Evolutionary conservation across 108 stramenopile species (phyloP).

Genomic region (Chaetoceros tenuissimus): DNA sequence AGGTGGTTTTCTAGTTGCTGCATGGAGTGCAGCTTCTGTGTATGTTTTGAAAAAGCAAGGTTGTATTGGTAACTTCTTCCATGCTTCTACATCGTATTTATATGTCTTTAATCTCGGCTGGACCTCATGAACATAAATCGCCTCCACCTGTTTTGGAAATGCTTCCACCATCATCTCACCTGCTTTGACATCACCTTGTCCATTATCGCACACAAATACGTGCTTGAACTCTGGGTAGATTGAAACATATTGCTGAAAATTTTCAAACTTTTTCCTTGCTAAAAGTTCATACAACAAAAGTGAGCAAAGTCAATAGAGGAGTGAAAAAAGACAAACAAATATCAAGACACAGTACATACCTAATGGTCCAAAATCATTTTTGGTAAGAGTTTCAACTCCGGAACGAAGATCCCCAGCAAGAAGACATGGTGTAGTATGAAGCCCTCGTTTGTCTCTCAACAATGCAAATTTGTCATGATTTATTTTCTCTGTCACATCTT

Average conservation of each 20-base stretch:
- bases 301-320: neutral
- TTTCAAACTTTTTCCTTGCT: constrained; percentile 85
- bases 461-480: constrained; percentile 93
- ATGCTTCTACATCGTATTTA: constrained; percentile 68
- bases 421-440: constrained; percentile 93
- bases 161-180: constrained; percentile 92
- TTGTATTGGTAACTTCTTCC: constrained; percentile 57
- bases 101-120: constrained; percentile 57
- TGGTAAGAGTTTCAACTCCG: constrained; percentile 83
- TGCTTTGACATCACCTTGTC: constrained; percentile 96
- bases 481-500: constrained; percentile 86
- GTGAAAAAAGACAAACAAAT: constrained; percentile 10
- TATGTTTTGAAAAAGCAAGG: constrained; percentile 89
- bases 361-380: constrained; percentile 86
- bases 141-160: constrained; percentile 73
- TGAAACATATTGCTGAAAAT: constrained; percentile 84
- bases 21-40: constrained; percentile 90
- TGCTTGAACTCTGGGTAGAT: constrained; percentile 96
- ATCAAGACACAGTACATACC: constrained; percentile 13
- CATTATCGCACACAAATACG: constrained; percentile 98
- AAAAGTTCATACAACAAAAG: neutral
- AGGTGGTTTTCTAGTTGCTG: constrained; percentile 69
- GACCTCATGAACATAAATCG: constrained; percentile 89
- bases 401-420: constrained; percentile 92
- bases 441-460: constrained; percentile 60